These are phyloP conservation scores for Colletotrichum higginsianum DNA, from an alignment of 2,329 filamentous ascomycete genomes.

Conservation along the genomic window DNA sequence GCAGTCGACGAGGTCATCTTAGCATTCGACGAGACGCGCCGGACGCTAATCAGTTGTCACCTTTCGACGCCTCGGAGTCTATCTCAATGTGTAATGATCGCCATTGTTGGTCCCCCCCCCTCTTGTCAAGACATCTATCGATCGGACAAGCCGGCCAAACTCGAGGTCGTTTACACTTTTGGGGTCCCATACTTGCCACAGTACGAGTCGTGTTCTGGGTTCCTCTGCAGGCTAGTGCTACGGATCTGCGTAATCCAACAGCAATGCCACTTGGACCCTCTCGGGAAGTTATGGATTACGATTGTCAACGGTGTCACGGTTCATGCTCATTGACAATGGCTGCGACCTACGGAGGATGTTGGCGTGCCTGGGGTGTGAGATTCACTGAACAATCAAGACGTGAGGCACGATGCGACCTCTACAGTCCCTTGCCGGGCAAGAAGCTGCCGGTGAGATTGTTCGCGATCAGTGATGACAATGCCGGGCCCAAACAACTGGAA, in stretches of 20 bases:
- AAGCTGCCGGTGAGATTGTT: background rate
- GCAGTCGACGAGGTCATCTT: too few species aligned
- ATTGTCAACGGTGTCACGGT: too few species aligned
- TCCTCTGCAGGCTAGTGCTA: background rate
- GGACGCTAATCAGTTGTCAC: background rate
- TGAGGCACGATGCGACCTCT: background rate
- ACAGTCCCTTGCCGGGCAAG: background rate
- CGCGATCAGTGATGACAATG: background rate
- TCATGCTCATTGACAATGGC: too few species aligned
- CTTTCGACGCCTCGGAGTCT: background rate
- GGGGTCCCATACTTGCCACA: too few species aligned
- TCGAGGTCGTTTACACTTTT: conserved; percentile 9
- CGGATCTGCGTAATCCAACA: conserved; percentile 10
- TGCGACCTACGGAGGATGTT: too few species aligned
- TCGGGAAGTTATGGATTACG: too few species aligned
- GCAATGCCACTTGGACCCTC: background rate
- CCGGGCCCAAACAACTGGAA: background rate
- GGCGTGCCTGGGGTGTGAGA: too few species aligned
- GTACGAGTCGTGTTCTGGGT: conserved; percentile 11
- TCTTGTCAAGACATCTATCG: too few species aligned
- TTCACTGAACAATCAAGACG: too few species aligned
- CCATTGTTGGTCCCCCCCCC: background rate
- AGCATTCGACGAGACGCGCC: too few species aligned
- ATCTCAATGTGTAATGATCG: background rate
- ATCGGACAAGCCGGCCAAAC: background rate